Percentiles rank a stretch among this genome's conserved stretches.
These are phyloP conservation scores for Solanum medicagineum DNA, from an alignment of 257 asterid genomes.

Conservation along the genomic window DNA sequence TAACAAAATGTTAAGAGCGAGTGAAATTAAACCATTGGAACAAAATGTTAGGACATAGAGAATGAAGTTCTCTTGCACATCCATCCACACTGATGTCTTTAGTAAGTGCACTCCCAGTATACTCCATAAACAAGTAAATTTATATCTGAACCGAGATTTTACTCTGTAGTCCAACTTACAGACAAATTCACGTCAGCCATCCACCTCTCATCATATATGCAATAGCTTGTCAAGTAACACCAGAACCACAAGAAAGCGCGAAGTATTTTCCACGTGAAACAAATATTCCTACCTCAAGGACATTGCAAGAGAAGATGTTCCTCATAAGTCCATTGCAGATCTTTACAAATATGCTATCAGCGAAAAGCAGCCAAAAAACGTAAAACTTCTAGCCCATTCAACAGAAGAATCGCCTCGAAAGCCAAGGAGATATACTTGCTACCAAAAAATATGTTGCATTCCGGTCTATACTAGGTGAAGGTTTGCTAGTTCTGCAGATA, in stretches of 20 bases:
- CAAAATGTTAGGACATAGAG: neutral
- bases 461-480: neutral
- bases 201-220: neutral
- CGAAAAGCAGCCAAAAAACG: neutral
- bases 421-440: neutral
- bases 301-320: neutral
- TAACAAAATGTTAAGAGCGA: neutral
- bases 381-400: neutral
- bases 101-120: neutral
- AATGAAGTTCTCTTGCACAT: neutral
- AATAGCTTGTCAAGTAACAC: neutral
- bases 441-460: neutral
- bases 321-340: neutral
- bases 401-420: neutral
- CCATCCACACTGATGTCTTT: neutral
- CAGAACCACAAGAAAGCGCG: neutral
- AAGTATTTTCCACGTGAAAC: neutral
- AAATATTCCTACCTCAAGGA: neutral
- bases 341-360: neutral
- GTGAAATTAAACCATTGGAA: neutral
- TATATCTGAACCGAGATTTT: neutral
- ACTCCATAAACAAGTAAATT: neutral
- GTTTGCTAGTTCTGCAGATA: neutral
- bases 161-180: neutral
- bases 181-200: neutral